Percentiles rank a stretch among this genome's conserved stretches.
Evolutionary conservation across 192 early-diverging fungal genomes (phyloP).

Genomic region (Rhizoclosmatium globosum): DNA sequence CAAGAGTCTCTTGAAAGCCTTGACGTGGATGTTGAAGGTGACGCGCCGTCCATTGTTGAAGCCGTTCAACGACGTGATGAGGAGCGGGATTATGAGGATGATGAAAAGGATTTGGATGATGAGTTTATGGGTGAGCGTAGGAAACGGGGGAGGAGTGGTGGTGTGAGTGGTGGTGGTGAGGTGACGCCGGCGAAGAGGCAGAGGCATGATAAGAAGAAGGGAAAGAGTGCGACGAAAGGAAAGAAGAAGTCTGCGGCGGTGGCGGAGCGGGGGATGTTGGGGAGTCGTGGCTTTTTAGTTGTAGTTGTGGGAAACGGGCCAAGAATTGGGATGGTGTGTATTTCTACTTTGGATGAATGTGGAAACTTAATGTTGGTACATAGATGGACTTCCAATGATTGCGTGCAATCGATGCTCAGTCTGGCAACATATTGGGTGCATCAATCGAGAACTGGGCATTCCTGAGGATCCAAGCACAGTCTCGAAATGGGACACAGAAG

Average conservation of each 20-base stretch:
- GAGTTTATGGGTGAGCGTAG: too few relatives aligned
- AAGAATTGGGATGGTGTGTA: slow-evolving; percentile 56
- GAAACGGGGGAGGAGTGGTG: slow-evolving; percentile 39
- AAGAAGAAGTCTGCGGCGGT: background rate
- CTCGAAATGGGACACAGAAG: slow-evolving; percentile 51
- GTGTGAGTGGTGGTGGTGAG: slow-evolving; percentile 37
- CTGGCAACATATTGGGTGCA: slow-evolving; percentile 79
- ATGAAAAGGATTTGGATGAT: too few relatives aligned
- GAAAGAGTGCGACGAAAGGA: too few relatives aligned
- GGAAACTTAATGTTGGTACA: background rate
- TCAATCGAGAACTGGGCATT: slow-evolving; percentile 34
- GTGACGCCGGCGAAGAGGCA: slow-evolving; percentile 1
- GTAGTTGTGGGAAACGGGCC: slow-evolving; percentile 55
- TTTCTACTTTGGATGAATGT: slow-evolving; percentile 1
- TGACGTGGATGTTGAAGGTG: background rate
- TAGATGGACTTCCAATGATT: slow-evolving; percentile 77
- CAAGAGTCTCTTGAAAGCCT: background rate
- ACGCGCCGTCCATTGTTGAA: background rate
- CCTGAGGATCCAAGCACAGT: background rate
- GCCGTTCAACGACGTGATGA: slow-evolving; percentile 34
- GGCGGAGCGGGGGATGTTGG: slow-evolving; percentile 41
- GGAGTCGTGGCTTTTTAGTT: slow-evolving; percentile 54
- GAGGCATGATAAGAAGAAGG: slow-evolving; percentile 26
- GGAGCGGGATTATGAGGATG: slow-evolving; percentile 26
- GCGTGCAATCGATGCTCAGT: slow-evolving; percentile 71